A percentile compares a stretch with the other conserved stretches of the same genome.
phyloP scores from a whole-genome alignment of 768 basidiomycete genomes.

The Cystofilobasidium bisporidii region DNA sequence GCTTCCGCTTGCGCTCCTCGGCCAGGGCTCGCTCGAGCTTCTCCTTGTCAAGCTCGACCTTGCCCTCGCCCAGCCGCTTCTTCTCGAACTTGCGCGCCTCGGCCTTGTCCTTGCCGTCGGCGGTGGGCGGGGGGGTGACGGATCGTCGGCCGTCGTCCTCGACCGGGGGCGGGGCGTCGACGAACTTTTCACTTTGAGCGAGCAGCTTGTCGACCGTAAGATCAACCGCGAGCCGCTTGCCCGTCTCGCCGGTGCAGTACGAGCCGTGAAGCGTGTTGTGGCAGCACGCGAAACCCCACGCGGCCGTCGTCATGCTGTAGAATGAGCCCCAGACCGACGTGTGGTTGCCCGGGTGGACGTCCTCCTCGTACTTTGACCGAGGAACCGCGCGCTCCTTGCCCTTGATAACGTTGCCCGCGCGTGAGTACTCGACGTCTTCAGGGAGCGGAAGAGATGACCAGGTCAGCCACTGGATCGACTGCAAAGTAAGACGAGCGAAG shows the following conservation, averaged over 20 bases:
- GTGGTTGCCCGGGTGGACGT: slow-evolving; percentile 89
- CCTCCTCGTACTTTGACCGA: slow-evolving; percentile 88
- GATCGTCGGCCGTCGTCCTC: slow-evolving; percentile 15
- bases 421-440: slow-evolving; percentile 79
- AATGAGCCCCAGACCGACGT: slow-evolving; percentile 96
- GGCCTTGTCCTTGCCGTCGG: slow-evolving; percentile 38
- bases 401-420: slow-evolving; percentile 80
- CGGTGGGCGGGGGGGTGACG: slow-evolving; percentile 16
- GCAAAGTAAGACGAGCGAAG: too few species aligned
- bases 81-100: slow-evolving; percentile 56
- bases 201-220: slow-evolving; percentile 55
- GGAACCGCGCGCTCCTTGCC: slow-evolving; percentile 81
- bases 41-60: slow-evolving; percentile 62
- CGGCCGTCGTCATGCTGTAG: slow-evolving; percentile 59
- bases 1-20: slow-evolving; percentile 73
- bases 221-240: slow-evolving; percentile 62
- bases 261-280: slow-evolving; percentile 76
- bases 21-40: slow-evolving; percentile 58
- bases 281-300: slow-evolving; percentile 94
- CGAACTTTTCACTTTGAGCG: slow-evolving; percentile 34
- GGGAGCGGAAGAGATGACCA: not conserved
- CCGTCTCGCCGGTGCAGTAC: slow-evolving; percentile 80
- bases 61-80: slow-evolving; percentile 67
- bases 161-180: not conserved
- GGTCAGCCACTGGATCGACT: not conserved